A percentile compares a stretch with the other conserved stretches of the same genome.
Evolutionary conservation across 768 basidiomycete species (phyloP).

Genomic region (Naganishia friedmannii): DNA sequence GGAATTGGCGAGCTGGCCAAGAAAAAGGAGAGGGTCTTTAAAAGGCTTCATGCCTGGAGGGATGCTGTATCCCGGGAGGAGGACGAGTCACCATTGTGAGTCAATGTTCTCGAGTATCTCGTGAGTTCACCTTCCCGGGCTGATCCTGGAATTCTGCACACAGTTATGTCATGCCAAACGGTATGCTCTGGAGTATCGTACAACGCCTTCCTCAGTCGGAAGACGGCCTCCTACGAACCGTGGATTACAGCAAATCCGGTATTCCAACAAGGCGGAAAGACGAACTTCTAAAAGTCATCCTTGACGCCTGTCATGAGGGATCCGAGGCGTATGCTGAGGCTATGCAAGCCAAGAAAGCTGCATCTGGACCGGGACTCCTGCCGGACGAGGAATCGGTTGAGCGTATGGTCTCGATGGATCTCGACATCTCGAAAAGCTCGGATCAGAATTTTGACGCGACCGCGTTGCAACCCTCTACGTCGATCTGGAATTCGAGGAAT

Average conservation of each 20-base stretch:
- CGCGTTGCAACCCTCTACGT: background rate
- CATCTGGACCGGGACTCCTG: conserved; percentile 60
- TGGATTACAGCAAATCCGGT: conserved; percentile 17
- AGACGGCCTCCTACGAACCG: conserved; percentile 6
- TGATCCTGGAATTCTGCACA: background rate
- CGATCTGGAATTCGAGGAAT: background rate
- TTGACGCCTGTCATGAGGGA: conserved; percentile 33
- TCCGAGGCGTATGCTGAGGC: conserved; percentile 15
- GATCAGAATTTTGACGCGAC: background rate
- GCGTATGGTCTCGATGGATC: background rate
- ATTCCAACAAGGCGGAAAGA: conserved; percentile 27
- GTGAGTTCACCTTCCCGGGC: background rate
- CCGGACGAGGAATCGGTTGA: background rate
- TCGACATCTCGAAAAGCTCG: background rate
- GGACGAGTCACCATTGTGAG: conserved; percentile 79
- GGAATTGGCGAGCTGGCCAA: conserved; percentile 40
- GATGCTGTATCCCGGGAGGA: conserved; percentile 73
- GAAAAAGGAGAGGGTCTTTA: conserved; percentile 65
- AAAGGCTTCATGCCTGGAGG: conserved; percentile 74
- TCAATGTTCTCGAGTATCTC: conserved; percentile 43
- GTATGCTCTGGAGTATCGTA: conserved; percentile 30
- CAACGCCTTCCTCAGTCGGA: conserved; percentile 28
- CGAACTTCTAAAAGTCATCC: conserved; percentile 37
- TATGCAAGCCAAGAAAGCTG: conserved; percentile 33
- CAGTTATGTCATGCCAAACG: conserved; percentile 42